Evolutionary conservation across 495 filamentous ascomycete genomes (phyloP).

Genomic region (Mytilinidion resinicola): DNA sequence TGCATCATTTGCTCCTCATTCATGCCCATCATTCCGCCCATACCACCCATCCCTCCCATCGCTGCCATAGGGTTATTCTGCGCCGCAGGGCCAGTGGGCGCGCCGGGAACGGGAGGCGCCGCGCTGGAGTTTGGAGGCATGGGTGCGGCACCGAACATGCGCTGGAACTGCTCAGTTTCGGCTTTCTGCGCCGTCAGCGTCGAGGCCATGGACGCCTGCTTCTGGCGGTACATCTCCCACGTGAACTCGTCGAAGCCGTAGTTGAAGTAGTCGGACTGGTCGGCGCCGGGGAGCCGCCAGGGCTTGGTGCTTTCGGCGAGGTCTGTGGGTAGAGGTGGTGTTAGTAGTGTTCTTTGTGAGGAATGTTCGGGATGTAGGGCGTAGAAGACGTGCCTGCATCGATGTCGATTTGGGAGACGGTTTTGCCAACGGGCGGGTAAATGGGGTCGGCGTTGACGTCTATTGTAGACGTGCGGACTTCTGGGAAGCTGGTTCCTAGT

Average conservation of each 20-base stretch:
- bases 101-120: conserved; percentile 2
- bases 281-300: conserved; percentile 92
- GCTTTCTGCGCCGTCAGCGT: conserved; percentile 72
- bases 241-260: conserved; percentile 99
- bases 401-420: conserved; percentile 54
- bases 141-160: conserved; percentile 51
- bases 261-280: conserved; percentile 96
- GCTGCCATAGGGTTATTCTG: conserved; percentile 15
- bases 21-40: conserved; percentile 63
- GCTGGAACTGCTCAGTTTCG: conserved; percentile 83
- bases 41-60: conserved; percentile 34
- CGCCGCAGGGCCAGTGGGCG: conserved; percentile 17
- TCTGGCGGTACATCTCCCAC: conserved; percentile 89
- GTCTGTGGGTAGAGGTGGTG: conserved; percentile 41
- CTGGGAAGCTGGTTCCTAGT: conserved; percentile 55
- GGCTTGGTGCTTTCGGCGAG: conserved; percentile 82
- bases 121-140: conserved; percentile 4
- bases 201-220: conserved; percentile 70
- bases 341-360: neutral
- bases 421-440: conserved; percentile 39
- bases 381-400: conserved; percentile 51
- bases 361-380: neutral
- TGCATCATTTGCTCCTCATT: conserved; percentile 25
- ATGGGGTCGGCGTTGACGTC: conserved; percentile 76
- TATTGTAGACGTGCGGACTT: conserved; percentile 68